Evolutionary conservation across 1,284 basidiomycete species (phyloP), one percentile per base, ranked within the genome.

Genomic region (Inonotus obliquus): DNA sequence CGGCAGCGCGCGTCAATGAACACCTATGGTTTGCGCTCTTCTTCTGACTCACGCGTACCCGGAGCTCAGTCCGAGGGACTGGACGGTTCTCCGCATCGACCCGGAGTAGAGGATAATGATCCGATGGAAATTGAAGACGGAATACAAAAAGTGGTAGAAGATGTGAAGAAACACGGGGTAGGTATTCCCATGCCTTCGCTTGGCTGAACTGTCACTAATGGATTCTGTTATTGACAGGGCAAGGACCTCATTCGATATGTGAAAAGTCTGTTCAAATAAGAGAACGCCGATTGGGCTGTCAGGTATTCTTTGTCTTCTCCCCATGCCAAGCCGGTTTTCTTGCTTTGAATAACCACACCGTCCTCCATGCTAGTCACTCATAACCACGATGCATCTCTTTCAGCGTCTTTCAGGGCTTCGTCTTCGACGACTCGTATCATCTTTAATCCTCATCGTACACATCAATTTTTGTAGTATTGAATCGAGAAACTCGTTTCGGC

Each of bases 211-310:
- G 17, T 1, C 4, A 17, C 17, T 44, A 44, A 17, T 44, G 17
- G 19, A 7, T 11, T n/a, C 4, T n/a, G 39, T 45, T n/a, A n/a
- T 60, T 52, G 48, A 19, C 67, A 91, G 88, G 87, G 87, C 5
- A 83, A 78, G 65, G 89, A 91, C 61, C 68, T 92, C 57, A 69
- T 92, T 66, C 82, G 77, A 69, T 92, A 92, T 71, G 87, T 92
- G 41, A 87, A 84, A 69, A 80, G 79, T 27, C 72, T 91, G 10
- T 71, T 92, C 63, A 80, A 23, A 38, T 63, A 49, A 63, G 51
- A 44, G 19, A 44, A n/a, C 1, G 41, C n/a, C 19, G 17, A 21
- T 44, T 19, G 41, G 17, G 19, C 41, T 44, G 19, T n/a, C 41
- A 14, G 41, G n/a, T n/a, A n/a, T n/a, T 17, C 19, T 21, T 9